Conservation (phyloP, 306 rosid genomes). For the Alnus glutinosa region DNA sequence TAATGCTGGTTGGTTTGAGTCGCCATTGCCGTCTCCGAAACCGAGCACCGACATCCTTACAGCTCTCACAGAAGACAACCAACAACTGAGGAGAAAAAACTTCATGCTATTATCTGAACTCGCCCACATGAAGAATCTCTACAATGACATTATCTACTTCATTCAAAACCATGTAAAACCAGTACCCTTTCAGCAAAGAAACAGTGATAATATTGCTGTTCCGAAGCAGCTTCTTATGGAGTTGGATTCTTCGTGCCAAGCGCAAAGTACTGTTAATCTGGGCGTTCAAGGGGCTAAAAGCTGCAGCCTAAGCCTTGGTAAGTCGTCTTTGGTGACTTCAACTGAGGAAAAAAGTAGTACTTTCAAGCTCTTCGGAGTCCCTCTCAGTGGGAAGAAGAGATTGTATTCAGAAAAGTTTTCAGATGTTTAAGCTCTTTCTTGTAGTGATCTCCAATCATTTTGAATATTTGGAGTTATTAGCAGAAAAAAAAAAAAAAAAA, state of each 20-base stretch:
- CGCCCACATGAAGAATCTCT: constrained; percentile 77
- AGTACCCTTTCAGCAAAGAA: constrained; percentile 35
- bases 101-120: constrained; percentile 72
- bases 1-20: constrained; percentile 27
- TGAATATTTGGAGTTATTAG: constrained; percentile 23
- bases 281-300: constrained; percentile 17
- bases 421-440: not conserved
- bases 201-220: constrained; percentile 2
- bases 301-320: constrained; percentile 4
- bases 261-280: not conserved
- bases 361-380: constrained; percentile 66
- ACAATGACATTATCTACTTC: constrained; percentile 71
- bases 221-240: constrained; percentile 38
- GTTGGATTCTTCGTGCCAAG: constrained; percentile 41
- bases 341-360: constrained; percentile 27
- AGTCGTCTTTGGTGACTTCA: constrained; percentile 25
- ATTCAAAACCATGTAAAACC: constrained; percentile 77
- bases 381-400: constrained; percentile 61
- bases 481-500: too few species aligned
- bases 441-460: not conserved
- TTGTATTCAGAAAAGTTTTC: constrained; percentile 38
- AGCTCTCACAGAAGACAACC: constrained; percentile 68
- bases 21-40: constrained; percentile 38
- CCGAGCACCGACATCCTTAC: constrained; percentile 43
- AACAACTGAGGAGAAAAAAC: constrained; percentile 65